Base-by-base conservation (phyloP, 495 filamentous ascomycete genomes). In the Aspergillus panamensis region DNA sequence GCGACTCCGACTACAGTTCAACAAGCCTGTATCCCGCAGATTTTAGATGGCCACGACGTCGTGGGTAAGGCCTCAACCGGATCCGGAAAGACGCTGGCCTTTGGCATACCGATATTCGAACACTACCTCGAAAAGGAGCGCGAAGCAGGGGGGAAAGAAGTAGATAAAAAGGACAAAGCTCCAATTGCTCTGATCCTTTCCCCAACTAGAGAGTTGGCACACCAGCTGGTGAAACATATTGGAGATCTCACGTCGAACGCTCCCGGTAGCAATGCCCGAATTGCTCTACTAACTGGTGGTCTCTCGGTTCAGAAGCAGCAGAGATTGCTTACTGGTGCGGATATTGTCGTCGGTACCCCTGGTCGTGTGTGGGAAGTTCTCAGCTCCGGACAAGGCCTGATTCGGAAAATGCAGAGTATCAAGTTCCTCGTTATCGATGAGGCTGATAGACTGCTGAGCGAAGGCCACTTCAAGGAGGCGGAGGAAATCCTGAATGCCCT, bases 1-100 rank as follows among this genome's bases (percentile, higher is more conserved):
- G 60, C 75, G 29, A 82, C 81, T n/a, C 94, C 94, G 7, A 96
- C 91, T 0, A 66, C 84, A 0, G 93, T 97, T 56, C 91, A 96
- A 69, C 70, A 74, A 20, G 73, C 83, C 20, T 80, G 90, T 14
- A 92, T 97, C 68, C 90, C 92, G 1, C 79, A 88, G 44, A 90
- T 96, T 42, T 64, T 97, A 7, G 82, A 89, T 13, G 91, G 90
- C 5, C 85, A 93, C 51, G 94, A 98, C 66, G 87, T 96, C 37
- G 85, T 98, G 60, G 94, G 94, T 48, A 91, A 97, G 48, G 94
- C 94, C 53, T 93, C 96, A 63, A 98, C 94, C 0, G 94, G 94
- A 19, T 97, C 94, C 3, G 94, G 94, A 62, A 98, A 98, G 75
- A 98, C 94, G 9, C 83, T 97, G 60, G 93, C 94, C n/a, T 98